These are phyloP conservation scores for Lichina pygmaea DNA, from an alignment of 495 filamentous ascomycete genomes.

Conservation along the genomic window DNA sequence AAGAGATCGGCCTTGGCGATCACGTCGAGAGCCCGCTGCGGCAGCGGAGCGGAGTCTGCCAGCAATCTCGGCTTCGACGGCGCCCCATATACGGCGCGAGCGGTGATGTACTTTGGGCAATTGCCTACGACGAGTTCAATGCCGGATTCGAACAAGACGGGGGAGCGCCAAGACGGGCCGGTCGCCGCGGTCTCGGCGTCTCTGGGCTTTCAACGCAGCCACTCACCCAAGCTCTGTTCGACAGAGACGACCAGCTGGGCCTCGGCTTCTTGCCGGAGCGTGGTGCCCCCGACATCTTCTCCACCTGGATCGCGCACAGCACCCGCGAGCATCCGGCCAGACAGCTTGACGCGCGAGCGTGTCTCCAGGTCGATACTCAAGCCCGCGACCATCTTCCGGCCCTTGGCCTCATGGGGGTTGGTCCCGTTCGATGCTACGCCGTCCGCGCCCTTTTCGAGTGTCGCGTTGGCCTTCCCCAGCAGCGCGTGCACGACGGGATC, in stretches of 20 bases:
- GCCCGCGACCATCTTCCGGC: constrained; percentile 23
- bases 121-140: constrained; percentile 21
- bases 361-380: constrained; percentile 40
- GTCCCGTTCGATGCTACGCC: constrained; percentile 1
- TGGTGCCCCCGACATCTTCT: constrained; percentile 5
- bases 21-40: constrained; percentile 23
- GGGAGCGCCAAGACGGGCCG: too few relatives aligned
- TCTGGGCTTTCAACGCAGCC: neutral
- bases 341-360: constrained; percentile 38
- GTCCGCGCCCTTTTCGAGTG: too few relatives aligned
- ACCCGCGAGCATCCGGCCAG: constrained; percentile 33
- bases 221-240: constrained; percentile 35
- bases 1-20: constrained; percentile 43
- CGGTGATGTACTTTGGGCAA: constrained; percentile 67
- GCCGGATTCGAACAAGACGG: neutral
- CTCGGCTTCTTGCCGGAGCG: constrained; percentile 11
- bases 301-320: constrained; percentile 14
- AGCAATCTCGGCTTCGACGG: constrained; percentile 23
- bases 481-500: constrained; percentile 39
- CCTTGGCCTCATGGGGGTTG: too few relatives aligned
- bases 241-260: constrained; percentile 39
- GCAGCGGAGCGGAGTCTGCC: constrained; percentile 17
- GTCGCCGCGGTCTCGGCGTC: too few relatives aligned
- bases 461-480: constrained; percentile 9
- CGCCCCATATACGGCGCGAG: constrained; percentile 30